Percentiles rank a stretch among this genome's conserved stretches.
Conservation (phyloP, 805 yeast species). For the Candida hispaniensis region DNA sequence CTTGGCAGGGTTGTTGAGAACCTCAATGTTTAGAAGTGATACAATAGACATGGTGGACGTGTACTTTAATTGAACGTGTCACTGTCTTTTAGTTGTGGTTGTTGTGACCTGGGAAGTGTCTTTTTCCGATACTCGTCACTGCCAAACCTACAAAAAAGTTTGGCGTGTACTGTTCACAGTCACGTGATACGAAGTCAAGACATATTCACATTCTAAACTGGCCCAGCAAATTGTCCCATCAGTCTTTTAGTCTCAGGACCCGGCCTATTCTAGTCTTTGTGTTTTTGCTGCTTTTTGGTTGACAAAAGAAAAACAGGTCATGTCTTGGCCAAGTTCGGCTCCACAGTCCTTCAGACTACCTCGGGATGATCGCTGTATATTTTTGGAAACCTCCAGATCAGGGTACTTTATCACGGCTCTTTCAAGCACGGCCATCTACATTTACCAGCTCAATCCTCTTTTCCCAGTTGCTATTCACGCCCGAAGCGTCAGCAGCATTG, state of each 20-base stretch:
- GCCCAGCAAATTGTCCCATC: no score
- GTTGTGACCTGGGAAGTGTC: no score
- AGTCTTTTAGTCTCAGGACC: no score
- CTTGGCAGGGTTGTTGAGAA: constrained; percentile 87
- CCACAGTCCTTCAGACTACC: constrained; percentile 23
- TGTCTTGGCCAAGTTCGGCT: constrained; percentile 30
- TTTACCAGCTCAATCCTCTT: constrained; percentile 32
- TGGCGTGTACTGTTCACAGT: no score
- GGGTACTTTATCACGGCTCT: constrained; percentile 29
- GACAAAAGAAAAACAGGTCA: no score
- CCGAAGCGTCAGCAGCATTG: constrained; percentile 36
- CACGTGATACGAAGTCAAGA: no score
- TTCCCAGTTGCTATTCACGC: constrained; percentile 41
- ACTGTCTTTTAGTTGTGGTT: no score
- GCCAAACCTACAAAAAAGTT: no score
- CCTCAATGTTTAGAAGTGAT: constrained; percentile 81
- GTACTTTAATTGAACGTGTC: background rate
- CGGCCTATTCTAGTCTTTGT: no score
- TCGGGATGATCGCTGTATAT: constrained; percentile 29
- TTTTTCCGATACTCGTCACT: no score
- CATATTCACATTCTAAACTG: no score
- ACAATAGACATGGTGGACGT: constrained; percentile 81
- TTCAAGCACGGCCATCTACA: constrained; percentile 32
- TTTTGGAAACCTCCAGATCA: constrained; percentile 24
- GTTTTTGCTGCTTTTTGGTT: no score